These are phyloP conservation scores for Rubus idaeus DNA, from an alignment of 306 rosid genomes.

Conservation along the genomic window DNA sequence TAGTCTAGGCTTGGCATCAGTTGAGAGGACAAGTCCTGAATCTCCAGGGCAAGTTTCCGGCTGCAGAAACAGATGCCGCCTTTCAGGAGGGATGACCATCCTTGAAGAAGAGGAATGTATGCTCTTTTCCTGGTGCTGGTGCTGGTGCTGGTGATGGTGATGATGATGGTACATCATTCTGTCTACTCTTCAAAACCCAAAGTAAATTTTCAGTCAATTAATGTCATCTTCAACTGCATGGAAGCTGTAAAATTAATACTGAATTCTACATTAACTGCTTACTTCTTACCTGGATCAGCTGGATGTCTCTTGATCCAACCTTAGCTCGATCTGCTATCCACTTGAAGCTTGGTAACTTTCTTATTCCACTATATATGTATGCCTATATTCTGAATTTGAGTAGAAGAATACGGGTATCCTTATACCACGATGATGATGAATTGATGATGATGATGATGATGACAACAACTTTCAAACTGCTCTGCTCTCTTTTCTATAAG, in stretches of 20 bases:
- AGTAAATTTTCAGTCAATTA: background rate
- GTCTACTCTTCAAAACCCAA: background rate
- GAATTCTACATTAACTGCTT: background rate
- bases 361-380: background rate
- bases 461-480: background rate
- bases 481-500: background rate
- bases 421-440: background rate
- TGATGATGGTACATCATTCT: conserved; percentile 59
- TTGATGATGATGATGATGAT: background rate
- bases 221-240: background rate
- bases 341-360: background rate
- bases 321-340: background rate
- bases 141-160: conserved; percentile 15
- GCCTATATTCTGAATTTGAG: background rate
- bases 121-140: conserved; percentile 51
- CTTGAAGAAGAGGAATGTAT: conserved; percentile 43
- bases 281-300: background rate
- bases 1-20: conserved; percentile 86
- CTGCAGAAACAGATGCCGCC: conserved; percentile 74
- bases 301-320: conserved; percentile 8
- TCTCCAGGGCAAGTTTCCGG: conserved; percentile 59
- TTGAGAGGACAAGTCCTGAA: conserved; percentile 80
- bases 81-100: conserved; percentile 61
- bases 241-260: background rate
- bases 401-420: background rate